Base-by-base conservation (phyloP, 2,329 filamentous ascomycete species). In the Aspergillus ustus region DNA sequence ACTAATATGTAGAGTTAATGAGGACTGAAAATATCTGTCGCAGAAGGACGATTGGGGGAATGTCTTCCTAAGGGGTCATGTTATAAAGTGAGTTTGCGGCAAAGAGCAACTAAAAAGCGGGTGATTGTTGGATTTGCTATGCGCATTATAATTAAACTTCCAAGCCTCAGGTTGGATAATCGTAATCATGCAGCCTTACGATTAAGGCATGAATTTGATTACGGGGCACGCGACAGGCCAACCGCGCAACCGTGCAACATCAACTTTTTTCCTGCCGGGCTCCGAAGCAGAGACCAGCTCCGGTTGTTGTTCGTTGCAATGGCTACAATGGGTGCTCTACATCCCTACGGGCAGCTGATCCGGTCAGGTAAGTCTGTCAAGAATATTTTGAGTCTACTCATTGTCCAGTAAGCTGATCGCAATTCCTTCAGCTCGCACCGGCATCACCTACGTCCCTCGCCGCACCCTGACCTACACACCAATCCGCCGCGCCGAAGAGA, bases 271-370 rank as follows among this genome's bases (percentile, higher is more conserved):
- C 68, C 63, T 63, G 52, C 61, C 48, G 43, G 49, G 54, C 61
- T 61, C 62, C 61, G 61, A 55, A 56, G 54, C 34, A 56, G 52
- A 50, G 52, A 50, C 34, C 55, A 61, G 60, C 37, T 40, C 22
- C 59, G 56, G 59, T 65, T 59, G 59, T 53, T 63, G 31, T 54
- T 55, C 59, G 49, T 66, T 62, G 52, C 59, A 62, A 78, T 77
- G 76, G 76, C 76, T 69, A 73, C 75, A 70, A 75, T 78, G 69
- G 75, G 72, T 64, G 69, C 72, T 65, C 61, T 76, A 50, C 70
- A 74, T 67, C 72, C 72, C 20, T 77, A 74, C 60, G 73, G 76
- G 67, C 76, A 75, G 65, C 67, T 80, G 61, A 61, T 75, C 64
- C 75, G 75, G 63, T 68, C 76, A 64, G 74, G 77, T 79, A 70